These are phyloP conservation scores for Sutorius eximius DNA, from an alignment of 1,284 basidiomycete species.

Conservation along the genomic window DNA sequence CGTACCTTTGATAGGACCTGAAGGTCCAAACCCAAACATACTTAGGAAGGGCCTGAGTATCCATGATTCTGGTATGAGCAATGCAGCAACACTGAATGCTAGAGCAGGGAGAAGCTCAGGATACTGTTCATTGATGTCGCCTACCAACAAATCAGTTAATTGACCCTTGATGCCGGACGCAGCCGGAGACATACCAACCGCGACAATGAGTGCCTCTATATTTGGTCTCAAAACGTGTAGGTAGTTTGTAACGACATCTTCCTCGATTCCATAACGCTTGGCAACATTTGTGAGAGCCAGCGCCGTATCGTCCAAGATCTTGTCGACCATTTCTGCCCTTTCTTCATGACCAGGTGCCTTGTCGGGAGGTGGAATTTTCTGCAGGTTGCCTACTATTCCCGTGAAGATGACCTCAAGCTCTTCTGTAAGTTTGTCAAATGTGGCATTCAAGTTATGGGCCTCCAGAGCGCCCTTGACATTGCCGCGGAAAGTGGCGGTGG, in stretches of 20 bases:
- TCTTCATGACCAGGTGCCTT: conserved; percentile 2
- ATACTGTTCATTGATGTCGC: conserved; percentile 16
- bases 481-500: conserved; percentile 12
- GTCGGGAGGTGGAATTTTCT: background rate
- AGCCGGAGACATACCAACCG: conserved; percentile 14
- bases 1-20: conserved; percentile 19
- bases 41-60: conserved; percentile 10
- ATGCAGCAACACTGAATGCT: background rate
- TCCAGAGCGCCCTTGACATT: conserved; percentile 8
- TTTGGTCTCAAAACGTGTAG: background rate
- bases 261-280: background rate
- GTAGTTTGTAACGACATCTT: background rate
- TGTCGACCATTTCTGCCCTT: conserved; percentile 5
- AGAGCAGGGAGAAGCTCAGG: conserved; percentile 10
- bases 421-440: background rate
- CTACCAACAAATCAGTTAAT: conserved; percentile 2
- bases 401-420: conserved; percentile 9
- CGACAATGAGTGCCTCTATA: background rate
- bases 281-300: background rate
- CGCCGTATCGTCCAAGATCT: conserved; percentile 2
- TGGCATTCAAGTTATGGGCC: background rate
- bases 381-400: background rate
- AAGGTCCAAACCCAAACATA: conserved; percentile 20
- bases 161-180: fast-evolving
- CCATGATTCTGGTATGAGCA: conserved; percentile 15